Evolutionary conservation across 495 filamentous ascomycete species (phyloP).

Genomic region (Aspergillus ellipticus): DNA sequence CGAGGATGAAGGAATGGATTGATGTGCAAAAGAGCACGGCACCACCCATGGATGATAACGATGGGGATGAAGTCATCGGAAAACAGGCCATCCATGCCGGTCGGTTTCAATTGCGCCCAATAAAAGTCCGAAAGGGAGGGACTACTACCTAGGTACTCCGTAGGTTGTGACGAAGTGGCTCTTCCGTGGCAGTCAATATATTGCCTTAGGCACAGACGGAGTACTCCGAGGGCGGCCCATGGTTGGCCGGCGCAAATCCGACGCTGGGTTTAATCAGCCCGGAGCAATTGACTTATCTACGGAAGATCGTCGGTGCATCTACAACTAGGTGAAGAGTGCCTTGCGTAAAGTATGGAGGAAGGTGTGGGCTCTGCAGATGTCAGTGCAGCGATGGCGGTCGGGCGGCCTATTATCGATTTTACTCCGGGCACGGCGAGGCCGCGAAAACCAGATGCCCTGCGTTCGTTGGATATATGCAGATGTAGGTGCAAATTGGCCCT

Average conservation of each 20-base stretch:
- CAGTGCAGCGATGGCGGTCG: neutral
- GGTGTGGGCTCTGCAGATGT: neutral
- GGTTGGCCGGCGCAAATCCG: neutral
- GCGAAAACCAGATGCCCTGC: neutral
- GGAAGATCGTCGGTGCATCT: constrained; percentile 8
- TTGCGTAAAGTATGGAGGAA: neutral
- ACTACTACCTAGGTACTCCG: neutral
- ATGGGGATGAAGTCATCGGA: neutral
- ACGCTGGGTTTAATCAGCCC: neutral
- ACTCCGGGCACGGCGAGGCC: neutral
- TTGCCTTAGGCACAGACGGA: neutral
- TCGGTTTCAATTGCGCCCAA: neutral
- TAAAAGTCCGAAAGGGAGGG: neutral
- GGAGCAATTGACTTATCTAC: constrained; percentile 7
- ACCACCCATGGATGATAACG: too few species aligned
- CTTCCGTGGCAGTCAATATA: neutral
- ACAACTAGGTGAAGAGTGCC: neutral
- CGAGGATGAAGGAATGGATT: neutral
- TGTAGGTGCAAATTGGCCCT: neutral
- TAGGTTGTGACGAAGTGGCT: neutral
- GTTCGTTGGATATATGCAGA: neutral
- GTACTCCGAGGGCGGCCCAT: too few species aligned
- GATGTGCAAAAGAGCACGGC: too few species aligned
- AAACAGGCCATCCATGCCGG: neutral
- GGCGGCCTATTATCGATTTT: neutral